phyloP scores from a whole-genome alignment of 805 yeast genomes.

The Barnettozyma sp. region DNA sequence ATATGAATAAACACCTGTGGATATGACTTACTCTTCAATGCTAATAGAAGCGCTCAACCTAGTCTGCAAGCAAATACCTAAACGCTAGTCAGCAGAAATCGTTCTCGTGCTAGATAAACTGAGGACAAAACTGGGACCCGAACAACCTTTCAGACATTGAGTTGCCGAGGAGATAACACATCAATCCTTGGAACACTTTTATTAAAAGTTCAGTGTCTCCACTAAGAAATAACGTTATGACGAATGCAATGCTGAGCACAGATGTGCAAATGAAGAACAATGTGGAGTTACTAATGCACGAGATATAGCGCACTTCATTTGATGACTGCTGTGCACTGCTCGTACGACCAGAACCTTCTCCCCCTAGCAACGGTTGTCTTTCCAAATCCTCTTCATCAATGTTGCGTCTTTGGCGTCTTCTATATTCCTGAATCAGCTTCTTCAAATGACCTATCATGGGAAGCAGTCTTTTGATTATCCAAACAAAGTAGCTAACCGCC shows the following conservation, averaged over 20 bases:
- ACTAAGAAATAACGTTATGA: slow-evolving; percentile 10
- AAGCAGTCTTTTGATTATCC: not conserved
- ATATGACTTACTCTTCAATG: no score
- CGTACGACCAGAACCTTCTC: not conserved
- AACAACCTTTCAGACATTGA: slow-evolving; percentile 6
- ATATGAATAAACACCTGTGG: not conserved
- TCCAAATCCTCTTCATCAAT: slow-evolving; percentile 12
- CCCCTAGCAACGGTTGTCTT: slow-evolving; percentile 12
- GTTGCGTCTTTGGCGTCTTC: not conserved
- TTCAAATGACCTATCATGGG: not conserved
- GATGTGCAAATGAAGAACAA: slow-evolving; percentile 5
- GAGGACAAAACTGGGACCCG: slow-evolving; percentile 19
- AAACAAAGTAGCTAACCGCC: not conserved
- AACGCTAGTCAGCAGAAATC: no score
- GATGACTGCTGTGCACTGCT: not conserved
- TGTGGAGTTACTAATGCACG: slow-evolving; percentile 5
- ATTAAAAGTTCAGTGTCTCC: slow-evolving; percentile 18
- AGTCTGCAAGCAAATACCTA: no score
- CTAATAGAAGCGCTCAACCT: no score
- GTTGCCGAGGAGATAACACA: slow-evolving; percentile 19
- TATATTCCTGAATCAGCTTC: not conserved
- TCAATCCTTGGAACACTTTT: slow-evolving; percentile 13
- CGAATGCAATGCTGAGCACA: slow-evolving; percentile 4
- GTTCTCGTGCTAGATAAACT: not conserved
- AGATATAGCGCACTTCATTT: slow-evolving; percentile 3